Evolutionary conservation across 2,329 filamentous ascomycete genomes (phyloP).

Genomic region (Paracoccidioides brasiliensis): DNA sequence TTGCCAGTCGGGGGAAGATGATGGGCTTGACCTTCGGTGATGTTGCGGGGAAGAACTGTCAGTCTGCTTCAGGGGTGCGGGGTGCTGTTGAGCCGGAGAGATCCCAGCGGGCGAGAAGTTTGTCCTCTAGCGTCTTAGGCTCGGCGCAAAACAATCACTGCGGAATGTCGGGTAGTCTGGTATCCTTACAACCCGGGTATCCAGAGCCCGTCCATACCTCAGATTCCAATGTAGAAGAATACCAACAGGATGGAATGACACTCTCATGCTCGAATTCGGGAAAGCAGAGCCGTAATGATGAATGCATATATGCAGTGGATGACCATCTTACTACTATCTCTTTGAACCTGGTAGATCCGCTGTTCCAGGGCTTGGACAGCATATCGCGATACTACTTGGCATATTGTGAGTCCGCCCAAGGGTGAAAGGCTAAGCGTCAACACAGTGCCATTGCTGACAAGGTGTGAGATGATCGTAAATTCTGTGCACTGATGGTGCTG

Average conservation of each 20-base stretch:
- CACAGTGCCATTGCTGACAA: neutral
- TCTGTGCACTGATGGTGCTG: slow-evolving; percentile 35
- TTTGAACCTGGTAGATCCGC: slow-evolving; percentile 25
- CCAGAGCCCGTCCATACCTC: neutral
- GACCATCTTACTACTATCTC: neutral
- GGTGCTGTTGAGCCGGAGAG: neutral
- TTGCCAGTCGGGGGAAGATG: slow-evolving; percentile 36
- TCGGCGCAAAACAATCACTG: neutral
- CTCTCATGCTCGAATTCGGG: neutral
- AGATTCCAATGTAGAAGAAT: neutral
- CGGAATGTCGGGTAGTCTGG: neutral
- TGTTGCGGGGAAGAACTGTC: slow-evolving; percentile 3
- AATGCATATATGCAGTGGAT: neutral
- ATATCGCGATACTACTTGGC: slow-evolving; percentile 35
- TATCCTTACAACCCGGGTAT: neutral
- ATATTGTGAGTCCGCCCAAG: slow-evolving; percentile 24
- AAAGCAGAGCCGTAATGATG: neutral
- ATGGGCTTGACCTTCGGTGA: slow-evolving; percentile 41
- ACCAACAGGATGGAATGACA: neutral
- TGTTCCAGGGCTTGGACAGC: slow-evolving; percentile 34
- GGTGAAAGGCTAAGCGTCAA: neutral
- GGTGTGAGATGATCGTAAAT: slow-evolving; percentile 21
- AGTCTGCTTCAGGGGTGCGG: neutral
- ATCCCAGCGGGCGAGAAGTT: slow-evolving; percentile 6
- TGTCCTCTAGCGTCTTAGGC: neutral